Percentiles rank a stretch among this genome's conserved stretches.
phyloP scores from a whole-genome alignment of 306 rosid genomes.

The Acacia crassicarpa region DNA sequence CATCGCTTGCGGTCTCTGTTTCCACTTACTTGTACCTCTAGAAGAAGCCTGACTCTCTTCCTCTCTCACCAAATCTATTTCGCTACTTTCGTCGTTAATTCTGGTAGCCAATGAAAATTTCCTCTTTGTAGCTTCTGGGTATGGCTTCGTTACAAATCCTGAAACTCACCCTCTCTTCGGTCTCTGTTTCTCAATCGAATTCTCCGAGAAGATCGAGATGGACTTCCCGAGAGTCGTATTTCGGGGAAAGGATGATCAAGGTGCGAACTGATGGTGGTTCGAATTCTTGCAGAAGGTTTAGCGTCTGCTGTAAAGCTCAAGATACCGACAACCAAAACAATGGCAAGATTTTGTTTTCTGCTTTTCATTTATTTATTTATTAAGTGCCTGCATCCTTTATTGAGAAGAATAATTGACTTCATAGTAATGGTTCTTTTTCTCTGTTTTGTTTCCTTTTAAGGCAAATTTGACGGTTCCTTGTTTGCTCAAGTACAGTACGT shows the following conservation, averaged over 20 bases:
- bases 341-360: slow-evolving; percentile 47
- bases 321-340: slow-evolving; percentile 63
- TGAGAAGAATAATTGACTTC: background rate
- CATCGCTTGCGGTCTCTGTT: slow-evolving; percentile 22
- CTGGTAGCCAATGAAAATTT: slow-evolving; percentile 29
- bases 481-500: background rate
- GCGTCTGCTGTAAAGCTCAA: slow-evolving; percentile 59
- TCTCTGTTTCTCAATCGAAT: slow-evolving; percentile 52
- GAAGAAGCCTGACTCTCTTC: slow-evolving; percentile 17
- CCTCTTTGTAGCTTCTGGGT: slow-evolving; percentile 25
- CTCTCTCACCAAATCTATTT: slow-evolving; percentile 33
- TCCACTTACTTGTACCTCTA: slow-evolving; percentile 37
- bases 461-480: background rate
- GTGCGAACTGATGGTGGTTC: slow-evolving; percentile 34
- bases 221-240: slow-evolving; percentile 34
- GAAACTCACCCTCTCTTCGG: slow-evolving; percentile 57
- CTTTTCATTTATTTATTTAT: background rate
- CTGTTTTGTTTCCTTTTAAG: background rate
- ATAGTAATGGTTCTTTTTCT: background rate
- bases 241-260: slow-evolving; percentile 41
- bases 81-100: background rate
- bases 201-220: slow-evolving; percentile 47
- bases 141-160: slow-evolving; percentile 71
- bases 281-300: slow-evolving; percentile 36
- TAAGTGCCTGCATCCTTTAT: background rate